phyloP scores from a whole-genome alignment of 2,329 filamentous ascomycete species.

The Sordariomycetes sp. region DNA sequence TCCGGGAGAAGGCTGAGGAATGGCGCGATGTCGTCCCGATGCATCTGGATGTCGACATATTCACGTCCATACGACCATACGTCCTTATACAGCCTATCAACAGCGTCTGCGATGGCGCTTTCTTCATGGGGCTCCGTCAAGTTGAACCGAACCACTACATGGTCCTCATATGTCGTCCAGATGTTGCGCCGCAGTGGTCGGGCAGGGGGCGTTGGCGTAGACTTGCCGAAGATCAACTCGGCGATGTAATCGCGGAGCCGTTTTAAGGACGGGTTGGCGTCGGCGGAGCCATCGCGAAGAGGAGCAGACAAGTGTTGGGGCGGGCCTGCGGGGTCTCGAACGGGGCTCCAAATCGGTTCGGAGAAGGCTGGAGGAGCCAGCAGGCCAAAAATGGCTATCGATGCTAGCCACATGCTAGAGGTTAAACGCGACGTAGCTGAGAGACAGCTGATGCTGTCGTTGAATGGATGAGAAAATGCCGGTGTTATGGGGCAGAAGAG shows the following conservation, averaged over 20 bases:
- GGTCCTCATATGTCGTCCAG: slow-evolving; percentile 47
- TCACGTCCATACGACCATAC: slow-evolving; percentile 76
- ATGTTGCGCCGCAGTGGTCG: not conserved
- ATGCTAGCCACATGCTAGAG: not conserved
- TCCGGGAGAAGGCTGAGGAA: slow-evolving; percentile 66
- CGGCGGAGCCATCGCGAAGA: slow-evolving; percentile 37
- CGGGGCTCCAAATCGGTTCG: not conserved
- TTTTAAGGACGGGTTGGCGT: slow-evolving; percentile 11
- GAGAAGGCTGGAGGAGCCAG: not conserved
- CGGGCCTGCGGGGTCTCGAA: not conserved
- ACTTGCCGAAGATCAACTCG: slow-evolving; percentile 34
- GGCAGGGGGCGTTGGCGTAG: slow-evolving; percentile 16
- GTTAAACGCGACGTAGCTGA: not conserved
- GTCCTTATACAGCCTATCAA: slow-evolving; percentile 67
- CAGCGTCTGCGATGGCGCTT: slow-evolving; percentile 56
- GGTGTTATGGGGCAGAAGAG: not conserved
- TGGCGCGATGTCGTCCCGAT: slow-evolving; percentile 63
- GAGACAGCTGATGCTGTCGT: not conserved
- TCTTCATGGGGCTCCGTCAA: slow-evolving; percentile 58
- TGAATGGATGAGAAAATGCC: not conserved
- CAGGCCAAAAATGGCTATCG: not conserved
- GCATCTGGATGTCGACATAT: slow-evolving; percentile 74
- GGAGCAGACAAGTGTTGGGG: slow-evolving; percentile 13
- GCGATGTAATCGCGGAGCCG: slow-evolving; percentile 13
- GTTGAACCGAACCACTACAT: slow-evolving; percentile 85